phyloP scores from a whole-genome alignment of 202 grass and related monocot genomes.

The Brachypodium distachyon region DNA sequence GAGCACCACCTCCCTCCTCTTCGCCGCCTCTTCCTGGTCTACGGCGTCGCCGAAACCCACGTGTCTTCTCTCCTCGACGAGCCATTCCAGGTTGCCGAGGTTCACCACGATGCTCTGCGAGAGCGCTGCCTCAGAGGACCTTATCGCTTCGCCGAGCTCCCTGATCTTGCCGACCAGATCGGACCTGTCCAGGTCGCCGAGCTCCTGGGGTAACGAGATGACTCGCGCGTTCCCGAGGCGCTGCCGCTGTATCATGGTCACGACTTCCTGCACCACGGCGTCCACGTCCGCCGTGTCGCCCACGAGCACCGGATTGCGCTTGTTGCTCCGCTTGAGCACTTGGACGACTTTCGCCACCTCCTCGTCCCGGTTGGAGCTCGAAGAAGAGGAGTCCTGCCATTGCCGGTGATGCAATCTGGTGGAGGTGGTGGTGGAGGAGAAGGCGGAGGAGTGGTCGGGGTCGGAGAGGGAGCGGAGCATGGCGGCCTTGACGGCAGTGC shows the following conservation, averaged over 20 bases:
- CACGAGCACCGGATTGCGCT: slow-evolving; percentile 82
- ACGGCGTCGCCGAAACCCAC: background rate
- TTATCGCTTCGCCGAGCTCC: slow-evolving; percentile 38
- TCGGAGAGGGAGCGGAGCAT: slow-evolving; percentile 50
- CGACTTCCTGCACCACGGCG: slow-evolving; percentile 51
- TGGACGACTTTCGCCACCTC: slow-evolving; percentile 70
- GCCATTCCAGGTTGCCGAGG: slow-evolving; percentile 84
- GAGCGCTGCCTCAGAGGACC: no score
- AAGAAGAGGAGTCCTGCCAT: no score
- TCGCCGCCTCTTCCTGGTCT: no score
- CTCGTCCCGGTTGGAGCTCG: slow-evolving; percentile 25
- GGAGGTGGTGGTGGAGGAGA: slow-evolving; percentile 26
- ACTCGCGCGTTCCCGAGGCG: slow-evolving; percentile 42
- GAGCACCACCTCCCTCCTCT: slow-evolving; percentile 31
- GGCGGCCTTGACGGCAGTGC: slow-evolving; percentile 51
- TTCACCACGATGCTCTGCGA: slow-evolving; percentile 36
- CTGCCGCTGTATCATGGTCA: slow-evolving; percentile 40
- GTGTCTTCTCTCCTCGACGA: slow-evolving; percentile 39
- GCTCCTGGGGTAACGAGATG: slow-evolving; percentile 38
- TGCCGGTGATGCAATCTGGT: slow-evolving; percentile 33
- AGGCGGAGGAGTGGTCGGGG: slow-evolving; percentile 9
- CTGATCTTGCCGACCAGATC: slow-evolving; percentile 40
- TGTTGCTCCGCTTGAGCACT: slow-evolving; percentile 42
- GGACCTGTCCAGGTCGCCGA: slow-evolving; percentile 27
- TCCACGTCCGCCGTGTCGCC: slow-evolving; percentile 61